Conservation (phyloP, 78 protist species). For the Pigoraptor vietnamica region DNA sequence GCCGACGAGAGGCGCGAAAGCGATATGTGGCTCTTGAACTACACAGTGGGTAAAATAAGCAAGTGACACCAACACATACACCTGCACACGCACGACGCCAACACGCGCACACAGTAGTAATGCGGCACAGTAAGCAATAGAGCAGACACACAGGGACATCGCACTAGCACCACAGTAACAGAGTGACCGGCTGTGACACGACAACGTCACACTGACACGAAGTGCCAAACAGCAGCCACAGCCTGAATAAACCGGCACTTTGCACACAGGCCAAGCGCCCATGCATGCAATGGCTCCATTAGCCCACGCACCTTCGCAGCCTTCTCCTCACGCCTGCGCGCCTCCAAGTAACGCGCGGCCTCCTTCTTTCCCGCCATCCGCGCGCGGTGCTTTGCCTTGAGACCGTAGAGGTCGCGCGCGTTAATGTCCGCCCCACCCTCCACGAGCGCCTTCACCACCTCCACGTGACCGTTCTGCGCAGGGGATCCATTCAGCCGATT, state of each 20-base stretch:
- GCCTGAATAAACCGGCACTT: background rate
- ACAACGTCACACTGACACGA: no score
- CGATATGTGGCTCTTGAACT: background rate
- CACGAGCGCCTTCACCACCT: background rate
- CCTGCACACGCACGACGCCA: background rate
- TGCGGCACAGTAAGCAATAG: no score
- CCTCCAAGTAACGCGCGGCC: background rate
- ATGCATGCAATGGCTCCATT: no score
- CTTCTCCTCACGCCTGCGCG: background rate
- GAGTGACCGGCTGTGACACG: no score
- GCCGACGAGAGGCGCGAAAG: background rate
- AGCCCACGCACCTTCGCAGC: background rate
- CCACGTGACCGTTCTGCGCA: background rate
- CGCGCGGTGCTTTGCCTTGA: background rate
- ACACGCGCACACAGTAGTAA: background rate
- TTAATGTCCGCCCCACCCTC: background rate
- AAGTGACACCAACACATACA: background rate
- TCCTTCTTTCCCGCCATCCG: background rate
- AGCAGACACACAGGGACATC: no score
- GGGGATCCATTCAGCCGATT: background rate
- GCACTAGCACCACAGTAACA: no score
- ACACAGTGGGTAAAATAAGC: no score
- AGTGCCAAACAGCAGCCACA: no score
- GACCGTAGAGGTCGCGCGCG: background rate
- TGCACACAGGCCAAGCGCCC: background rate